These are phyloP conservation scores for Meira miltonrushii DNA, from an alignment of 1,284 basidiomycete genomes.

Conservation along the genomic window DNA sequence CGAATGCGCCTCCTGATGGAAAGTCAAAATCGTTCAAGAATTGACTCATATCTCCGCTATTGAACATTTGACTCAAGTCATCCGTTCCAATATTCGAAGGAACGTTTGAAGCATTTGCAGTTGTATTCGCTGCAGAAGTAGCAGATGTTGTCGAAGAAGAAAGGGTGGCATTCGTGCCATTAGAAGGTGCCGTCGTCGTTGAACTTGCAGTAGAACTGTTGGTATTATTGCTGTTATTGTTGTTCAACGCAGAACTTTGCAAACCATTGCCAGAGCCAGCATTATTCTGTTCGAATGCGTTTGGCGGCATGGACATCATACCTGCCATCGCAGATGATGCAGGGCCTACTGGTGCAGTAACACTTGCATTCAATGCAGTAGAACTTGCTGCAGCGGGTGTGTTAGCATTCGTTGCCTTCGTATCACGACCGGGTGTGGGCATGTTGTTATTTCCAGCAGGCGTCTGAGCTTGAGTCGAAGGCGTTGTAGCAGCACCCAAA, in stretches of 20 bases:
- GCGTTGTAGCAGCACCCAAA: conserved; percentile 24
- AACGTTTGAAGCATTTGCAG: background rate
- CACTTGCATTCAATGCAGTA: conserved; percentile 21
- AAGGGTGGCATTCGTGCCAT: too few relatives aligned
- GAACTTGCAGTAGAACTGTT: too few relatives aligned
- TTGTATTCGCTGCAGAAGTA: conserved; percentile 3
- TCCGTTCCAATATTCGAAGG: conserved; percentile 19
- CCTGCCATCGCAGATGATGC: background rate
- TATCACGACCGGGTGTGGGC: conserved; percentile 31
- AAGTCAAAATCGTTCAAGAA: conserved; percentile 45
- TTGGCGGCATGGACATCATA: too few relatives aligned
- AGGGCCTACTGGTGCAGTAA: conserved; percentile 14
- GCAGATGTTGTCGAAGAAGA: background rate
- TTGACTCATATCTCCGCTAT: conserved; percentile 41
- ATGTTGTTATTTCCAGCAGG: conserved; percentile 25
- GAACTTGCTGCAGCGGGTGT: conserved; percentile 12
- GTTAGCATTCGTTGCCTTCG: conserved; percentile 11
- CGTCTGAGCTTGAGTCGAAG: conserved; percentile 24
- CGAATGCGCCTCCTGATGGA: conserved; percentile 19
- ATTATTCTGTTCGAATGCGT: conserved; percentile 11
- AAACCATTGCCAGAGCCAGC: conserved; percentile 14
- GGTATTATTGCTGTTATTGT: conserved; percentile 10
- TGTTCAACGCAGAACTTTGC: conserved; percentile 11
- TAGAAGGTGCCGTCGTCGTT: too few relatives aligned
- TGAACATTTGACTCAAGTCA: conserved; percentile 43